Evolutionary conservation across 352 stramenopile genomes (phyloP).

Genomic region (Phytopythium delawarense): DNA sequence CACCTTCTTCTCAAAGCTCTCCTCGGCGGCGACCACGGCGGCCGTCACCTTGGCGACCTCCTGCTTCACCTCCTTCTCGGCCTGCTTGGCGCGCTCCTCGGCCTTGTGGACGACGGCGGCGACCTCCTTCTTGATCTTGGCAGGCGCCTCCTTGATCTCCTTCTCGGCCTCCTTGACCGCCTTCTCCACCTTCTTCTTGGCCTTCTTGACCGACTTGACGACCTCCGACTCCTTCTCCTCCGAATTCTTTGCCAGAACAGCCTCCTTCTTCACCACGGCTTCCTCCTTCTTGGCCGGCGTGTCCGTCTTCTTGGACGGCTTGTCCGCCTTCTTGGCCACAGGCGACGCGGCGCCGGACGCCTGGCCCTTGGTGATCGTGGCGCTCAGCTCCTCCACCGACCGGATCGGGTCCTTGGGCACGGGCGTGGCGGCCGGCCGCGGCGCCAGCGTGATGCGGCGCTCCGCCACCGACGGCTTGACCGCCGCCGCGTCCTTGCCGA

Average conservation of each 20-base stretch:
- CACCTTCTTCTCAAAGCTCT: constrained; percentile 55
- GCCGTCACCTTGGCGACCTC: constrained; percentile 29
- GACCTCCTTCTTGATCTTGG: constrained; percentile 25
- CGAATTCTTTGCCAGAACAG: constrained; percentile 18
- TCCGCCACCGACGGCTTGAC: constrained; percentile 8
- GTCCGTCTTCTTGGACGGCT: constrained; percentile 13
- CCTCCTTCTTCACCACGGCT: constrained; percentile 16
- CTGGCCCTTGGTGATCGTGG: constrained; percentile 39
- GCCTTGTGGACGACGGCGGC: constrained; percentile 25
- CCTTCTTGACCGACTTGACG: constrained; percentile 19
- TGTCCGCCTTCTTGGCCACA: constrained; percentile 18
- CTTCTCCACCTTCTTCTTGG: constrained; percentile 18
- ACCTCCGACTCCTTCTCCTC: constrained; percentile 16
- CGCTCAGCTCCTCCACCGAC: constrained; percentile 45
- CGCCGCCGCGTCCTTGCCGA: constrained; percentile 24
- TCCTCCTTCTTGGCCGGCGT: constrained; percentile 13
- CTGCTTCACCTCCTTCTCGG: constrained; percentile 26
- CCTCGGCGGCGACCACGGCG: constrained; percentile 18
- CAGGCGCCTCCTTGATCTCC: constrained; percentile 15
- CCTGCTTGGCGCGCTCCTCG: constrained; percentile 24
- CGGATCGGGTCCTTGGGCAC: constrained; percentile 20
- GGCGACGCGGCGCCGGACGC: constrained; percentile 7
- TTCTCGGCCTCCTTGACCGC: constrained; percentile 18
- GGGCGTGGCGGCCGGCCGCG: background rate
- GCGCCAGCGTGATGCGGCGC: constrained; percentile 13